A percentile compares a stretch with the other conserved stretches of the same genome.
Conservation (phyloP, 2,329 filamentous ascomycete species). For the Monosporascus sp. region DNA sequence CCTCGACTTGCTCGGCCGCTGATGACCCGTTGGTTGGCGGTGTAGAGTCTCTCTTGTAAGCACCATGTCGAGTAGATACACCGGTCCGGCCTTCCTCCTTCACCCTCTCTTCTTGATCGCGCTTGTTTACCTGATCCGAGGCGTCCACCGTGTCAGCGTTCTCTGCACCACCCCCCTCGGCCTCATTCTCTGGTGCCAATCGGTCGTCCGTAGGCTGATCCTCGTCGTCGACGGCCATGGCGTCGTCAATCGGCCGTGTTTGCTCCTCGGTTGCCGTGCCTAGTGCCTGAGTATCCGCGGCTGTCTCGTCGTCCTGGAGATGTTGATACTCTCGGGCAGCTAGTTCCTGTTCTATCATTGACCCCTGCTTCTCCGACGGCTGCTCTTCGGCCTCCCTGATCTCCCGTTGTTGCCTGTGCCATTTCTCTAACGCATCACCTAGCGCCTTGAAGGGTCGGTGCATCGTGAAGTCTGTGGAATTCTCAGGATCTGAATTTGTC, state of each 20-base stretch:
- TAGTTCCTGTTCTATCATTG: conserved; percentile 42
- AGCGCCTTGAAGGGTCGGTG: conserved; percentile 86
- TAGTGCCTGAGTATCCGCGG: conserved; percentile 85
- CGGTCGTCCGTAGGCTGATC: conserved; percentile 45
- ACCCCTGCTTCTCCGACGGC: conserved; percentile 45
- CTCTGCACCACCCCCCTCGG: conserved; percentile 40
- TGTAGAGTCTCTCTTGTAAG: conserved; percentile 48
- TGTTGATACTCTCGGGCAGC: conserved; percentile 91
- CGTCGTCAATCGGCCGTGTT: conserved; percentile 76
- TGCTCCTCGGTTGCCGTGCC: conserved; percentile 86
- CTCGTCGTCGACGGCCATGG: conserved; percentile 77
- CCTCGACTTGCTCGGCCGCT: conserved; percentile 42
- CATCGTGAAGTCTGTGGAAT: conserved; percentile 35
- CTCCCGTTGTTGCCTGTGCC: conserved; percentile 83
- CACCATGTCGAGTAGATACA: conserved; percentile 54
- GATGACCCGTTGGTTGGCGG: conserved; percentile 27
- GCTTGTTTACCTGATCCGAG: conserved; percentile 32
- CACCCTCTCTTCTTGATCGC: conserved; percentile 37
- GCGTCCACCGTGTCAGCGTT: conserved; percentile 42
- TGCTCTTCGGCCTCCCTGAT: conserved; percentile 62
- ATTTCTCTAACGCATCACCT: conserved; percentile 85
- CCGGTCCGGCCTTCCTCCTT: conserved; percentile 53
- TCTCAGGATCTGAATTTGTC: conserved; percentile 37
- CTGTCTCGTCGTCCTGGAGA: conserved; percentile 73
- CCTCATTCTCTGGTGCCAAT: conserved; percentile 48